Conservation (phyloP, 2,329 filamentous ascomycete genomes). For the Sarocladiaceae sp. region DNA sequence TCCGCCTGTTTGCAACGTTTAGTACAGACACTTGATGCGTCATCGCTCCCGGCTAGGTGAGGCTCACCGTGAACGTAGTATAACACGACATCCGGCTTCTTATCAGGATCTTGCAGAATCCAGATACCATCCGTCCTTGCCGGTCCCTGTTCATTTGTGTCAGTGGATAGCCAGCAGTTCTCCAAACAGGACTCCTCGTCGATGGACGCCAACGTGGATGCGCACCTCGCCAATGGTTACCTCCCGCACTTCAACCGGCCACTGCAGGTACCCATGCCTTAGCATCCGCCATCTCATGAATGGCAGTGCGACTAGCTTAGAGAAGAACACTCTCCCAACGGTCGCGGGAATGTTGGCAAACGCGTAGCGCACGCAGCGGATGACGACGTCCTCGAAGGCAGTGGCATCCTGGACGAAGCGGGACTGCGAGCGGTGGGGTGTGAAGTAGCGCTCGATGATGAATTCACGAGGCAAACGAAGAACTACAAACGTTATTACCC, state of each 20-base stretch:
- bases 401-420: conserved; percentile 65
- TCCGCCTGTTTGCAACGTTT: conserved; percentile 46
- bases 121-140: conserved; percentile 56
- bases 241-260: conserved; percentile 59
- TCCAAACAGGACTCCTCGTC: too few species aligned
- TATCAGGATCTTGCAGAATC: conserved; percentile 55
- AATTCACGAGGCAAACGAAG: conserved; percentile 23
- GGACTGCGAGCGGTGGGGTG: conserved; percentile 27
- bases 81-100: conserved; percentile 66
- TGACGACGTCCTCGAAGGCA: conserved; percentile 69
- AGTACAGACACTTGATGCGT: too few species aligned
- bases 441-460: conserved; percentile 25
- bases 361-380: conserved; percentile 71
- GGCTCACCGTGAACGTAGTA: conserved; percentile 73
- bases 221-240: conserved; percentile 25
- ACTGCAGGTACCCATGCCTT: conserved; percentile 59
- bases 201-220: too few species aligned
- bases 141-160: conserved; percentile 29
- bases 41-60: too few species aligned
- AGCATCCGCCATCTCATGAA: conserved; percentile 72
- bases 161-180: too few species aligned
- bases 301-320: conserved; percentile 64
- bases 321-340: conserved; percentile 72
- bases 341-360: conserved; percentile 64
- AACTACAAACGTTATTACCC: conserved; percentile 15